These are phyloP conservation scores for Acanthochlamys bracteata DNA, from an alignment of 106 monocot species.

Conservation along the genomic window DNA sequence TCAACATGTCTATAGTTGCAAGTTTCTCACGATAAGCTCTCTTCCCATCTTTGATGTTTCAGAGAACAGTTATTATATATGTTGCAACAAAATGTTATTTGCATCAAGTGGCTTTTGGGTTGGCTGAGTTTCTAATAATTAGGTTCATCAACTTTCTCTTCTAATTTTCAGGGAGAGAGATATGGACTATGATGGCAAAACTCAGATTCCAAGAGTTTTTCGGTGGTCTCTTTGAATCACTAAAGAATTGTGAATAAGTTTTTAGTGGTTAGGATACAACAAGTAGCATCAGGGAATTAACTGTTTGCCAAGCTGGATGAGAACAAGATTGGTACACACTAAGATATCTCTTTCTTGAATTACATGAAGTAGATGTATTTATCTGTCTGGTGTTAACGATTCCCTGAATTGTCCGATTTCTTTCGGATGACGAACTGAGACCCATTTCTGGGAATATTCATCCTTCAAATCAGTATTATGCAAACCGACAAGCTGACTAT, in stretches of 20 bases:
- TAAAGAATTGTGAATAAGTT: conserved; percentile 47
- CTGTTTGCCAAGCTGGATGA: conserved; percentile 66
- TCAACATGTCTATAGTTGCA: too few relatives aligned
- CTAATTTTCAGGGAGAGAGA: conserved; percentile 64
- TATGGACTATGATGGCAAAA: conserved; percentile 77
- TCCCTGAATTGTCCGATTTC: conserved; percentile 36
- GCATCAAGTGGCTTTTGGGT: not conserved
- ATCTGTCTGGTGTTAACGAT: conserved; percentile 5
- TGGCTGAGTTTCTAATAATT: not conserved
- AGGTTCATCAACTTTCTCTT: not conserved
- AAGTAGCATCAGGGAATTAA: conserved; percentile 41
- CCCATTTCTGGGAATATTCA: conserved; percentile 64
- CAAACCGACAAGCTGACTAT: conserved; percentile 84
- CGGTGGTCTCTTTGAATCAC: conserved; percentile 61
- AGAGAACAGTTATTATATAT: too few relatives aligned
- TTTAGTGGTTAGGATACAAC: conserved; percentile 32
- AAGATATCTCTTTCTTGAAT: not conserved
- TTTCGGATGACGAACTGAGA: conserved; percentile 66
- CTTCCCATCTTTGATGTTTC: too few relatives aligned
- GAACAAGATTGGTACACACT: conserved; percentile 60
- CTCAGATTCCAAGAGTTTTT: conserved; percentile 82
- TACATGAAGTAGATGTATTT: not conserved
- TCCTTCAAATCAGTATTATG: conserved; percentile 79
- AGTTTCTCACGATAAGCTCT: too few relatives aligned
- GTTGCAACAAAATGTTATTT: not conserved